Base-by-base conservation (phyloP, 352 stramenopile species). In the Phytophthora cryptogea region DNA sequence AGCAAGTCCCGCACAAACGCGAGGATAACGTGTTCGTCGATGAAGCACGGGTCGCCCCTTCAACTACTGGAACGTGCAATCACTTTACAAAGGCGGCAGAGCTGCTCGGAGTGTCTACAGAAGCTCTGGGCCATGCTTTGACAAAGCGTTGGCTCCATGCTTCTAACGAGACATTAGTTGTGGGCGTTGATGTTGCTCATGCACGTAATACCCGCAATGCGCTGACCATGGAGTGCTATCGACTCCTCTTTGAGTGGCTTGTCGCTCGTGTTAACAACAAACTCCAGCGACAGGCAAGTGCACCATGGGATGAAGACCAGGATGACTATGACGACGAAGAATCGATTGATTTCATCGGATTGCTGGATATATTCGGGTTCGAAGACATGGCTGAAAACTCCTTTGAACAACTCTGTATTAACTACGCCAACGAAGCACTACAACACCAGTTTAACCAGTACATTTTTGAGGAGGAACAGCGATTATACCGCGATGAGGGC, bases 221-320 rank as follows among this genome's bases (percentile, higher is more conserved):
- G 20, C 74, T 98, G 8, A 81, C 89, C 9, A 98, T 98, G 86
- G 89, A 94, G 66, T 83, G 94, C 46, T 98, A 98, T 66, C 77
- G 89, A 8, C 66, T 93, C 45, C 68, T 98, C 4, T 98, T 98
- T 58, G 81, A 97, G 37, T 99, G 94, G 94, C 83, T 99, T 40
- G 95, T 99, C 31, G 74, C 76, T 6, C 77, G 79, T 9, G 87
- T 98, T 55, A 98, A 98, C 72, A 72, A 79, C 46, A 87, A 88
- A 62, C 94, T 97, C n/a, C 72, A 70, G 23, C 51, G 54, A 16
- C 64, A 71, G 14, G 41, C 43, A 27, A 35, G 16, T 28, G 20
- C n/a, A 11, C 23, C 50, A 32, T 64, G 42, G 47, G 48, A 66
- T 41, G 45, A 8, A 16, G 54, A 68, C 33, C 44, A 68, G 36